These are phyloP conservation scores for Paraphaeosphaeria minitans DNA, from an alignment of 2,329 filamentous ascomycete genomes.

Conservation along the genomic window DNA sequence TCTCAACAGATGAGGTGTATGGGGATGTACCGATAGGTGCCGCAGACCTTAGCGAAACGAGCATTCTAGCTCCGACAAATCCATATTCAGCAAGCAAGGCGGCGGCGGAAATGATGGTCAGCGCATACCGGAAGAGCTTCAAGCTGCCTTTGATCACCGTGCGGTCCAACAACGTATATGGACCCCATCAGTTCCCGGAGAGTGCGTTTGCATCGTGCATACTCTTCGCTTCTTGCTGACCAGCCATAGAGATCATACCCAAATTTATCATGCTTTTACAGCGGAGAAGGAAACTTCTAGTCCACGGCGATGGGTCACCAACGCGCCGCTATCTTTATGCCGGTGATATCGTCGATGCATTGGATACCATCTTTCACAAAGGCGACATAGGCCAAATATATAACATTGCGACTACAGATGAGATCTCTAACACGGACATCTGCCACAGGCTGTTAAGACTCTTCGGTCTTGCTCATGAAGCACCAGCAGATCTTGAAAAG, in stretches of 20 bases:
- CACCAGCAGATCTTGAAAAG: constrained; percentile 57
- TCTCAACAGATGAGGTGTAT: constrained; percentile 86
- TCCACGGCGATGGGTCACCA: constrained; percentile 78
- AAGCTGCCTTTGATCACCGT: constrained; percentile 80
- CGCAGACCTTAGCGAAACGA: constrained; percentile 73
- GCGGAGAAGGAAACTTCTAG: constrained; percentile 67
- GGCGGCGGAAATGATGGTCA: constrained; percentile 83
- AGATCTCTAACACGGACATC: constrained; percentile 75
- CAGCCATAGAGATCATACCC: constrained; percentile 74
- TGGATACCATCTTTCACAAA: constrained; percentile 82
- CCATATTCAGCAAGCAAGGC: constrained; percentile 83
- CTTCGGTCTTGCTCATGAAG: constrained; percentile 57
- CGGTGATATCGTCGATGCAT: constrained; percentile 78
- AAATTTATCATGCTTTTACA: constrained; percentile 78
- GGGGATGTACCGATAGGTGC: constrained; percentile 76
- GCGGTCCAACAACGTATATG: constrained; percentile 83
- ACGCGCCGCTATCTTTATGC: constrained; percentile 79
- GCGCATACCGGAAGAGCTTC: constrained; percentile 84
- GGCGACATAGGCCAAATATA: constrained; percentile 77
- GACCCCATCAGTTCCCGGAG: constrained; percentile 82
- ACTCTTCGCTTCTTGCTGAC: constrained; percentile 16
- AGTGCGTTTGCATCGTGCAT: constrained; percentile 58
- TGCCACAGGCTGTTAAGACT: constrained; percentile 68
- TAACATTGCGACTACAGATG: constrained; percentile 79
- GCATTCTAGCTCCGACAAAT: constrained; percentile 78